Conservation (phyloP, 352 stramenopile species). For the Peronosclerospora sorghi region DNA sequence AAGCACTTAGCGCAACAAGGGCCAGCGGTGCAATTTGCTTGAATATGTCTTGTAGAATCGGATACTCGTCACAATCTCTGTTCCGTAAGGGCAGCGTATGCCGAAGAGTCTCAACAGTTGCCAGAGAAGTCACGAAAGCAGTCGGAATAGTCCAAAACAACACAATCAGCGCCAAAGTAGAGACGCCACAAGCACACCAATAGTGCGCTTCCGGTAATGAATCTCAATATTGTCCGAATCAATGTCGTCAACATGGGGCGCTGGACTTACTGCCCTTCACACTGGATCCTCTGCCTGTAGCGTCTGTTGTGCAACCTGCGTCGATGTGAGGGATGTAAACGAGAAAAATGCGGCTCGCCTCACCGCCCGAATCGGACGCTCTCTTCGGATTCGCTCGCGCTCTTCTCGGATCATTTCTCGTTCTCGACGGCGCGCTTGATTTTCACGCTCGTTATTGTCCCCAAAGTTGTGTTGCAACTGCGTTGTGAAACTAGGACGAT, state of each 20-base stretch:
- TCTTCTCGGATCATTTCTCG: slow-evolving; percentile 37
- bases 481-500: slow-evolving; percentile 5
- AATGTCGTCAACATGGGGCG: slow-evolving; percentile 55
- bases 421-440: slow-evolving; percentile 23
- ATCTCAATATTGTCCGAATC: slow-evolving; percentile 68
- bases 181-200: slow-evolving; percentile 41
- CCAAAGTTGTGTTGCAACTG: slow-evolving; percentile 13
- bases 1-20: slow-evolving; percentile 41
- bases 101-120: slow-evolving; percentile 57
- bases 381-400: slow-evolving; percentile 32
- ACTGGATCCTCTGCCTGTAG: slow-evolving; percentile 49
- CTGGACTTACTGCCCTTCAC: slow-evolving; percentile 36
- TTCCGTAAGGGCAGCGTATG: slow-evolving; percentile 51
- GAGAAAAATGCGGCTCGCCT: slow-evolving; percentile 61
- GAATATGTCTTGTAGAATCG: slow-evolving; percentile 42
- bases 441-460: slow-evolving; percentile 13
- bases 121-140: slow-evolving; percentile 58
- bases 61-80: slow-evolving; percentile 48
- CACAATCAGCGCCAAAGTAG: slow-evolving; percentile 50
- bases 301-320: slow-evolving; percentile 59
- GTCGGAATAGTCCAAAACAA: slow-evolving; percentile 81
- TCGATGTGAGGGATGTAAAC: slow-evolving; percentile 60
- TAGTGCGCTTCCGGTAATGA: slow-evolving; percentile 31
- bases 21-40: slow-evolving; percentile 64
- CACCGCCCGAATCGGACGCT: slow-evolving; percentile 54